A percentile compares a stretch with the other conserved stretches of the same genome.
phyloP scores from a whole-genome alignment of 2,329 filamentous ascomycete genomes.

The Lecanosticta acicola region DNA sequence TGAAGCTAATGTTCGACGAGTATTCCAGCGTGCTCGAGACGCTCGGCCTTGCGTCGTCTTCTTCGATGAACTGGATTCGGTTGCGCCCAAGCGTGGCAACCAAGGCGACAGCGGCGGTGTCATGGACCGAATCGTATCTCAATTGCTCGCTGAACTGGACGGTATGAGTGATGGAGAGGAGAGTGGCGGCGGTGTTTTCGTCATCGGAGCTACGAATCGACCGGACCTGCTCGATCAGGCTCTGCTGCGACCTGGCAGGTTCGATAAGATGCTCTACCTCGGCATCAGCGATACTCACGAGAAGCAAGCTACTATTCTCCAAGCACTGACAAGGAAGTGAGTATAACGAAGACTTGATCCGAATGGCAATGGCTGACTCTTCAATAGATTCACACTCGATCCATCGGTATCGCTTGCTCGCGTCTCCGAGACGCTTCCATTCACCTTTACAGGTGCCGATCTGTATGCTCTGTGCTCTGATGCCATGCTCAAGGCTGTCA shows the following conservation, averaged over 20 bases:
- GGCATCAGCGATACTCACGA: conserved; percentile 95
- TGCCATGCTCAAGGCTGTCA: conserved; percentile 98
- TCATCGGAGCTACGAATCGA: conserved; percentile 92
- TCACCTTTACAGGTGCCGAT: conserved; percentile 96
- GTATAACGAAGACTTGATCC: conserved; percentile 38
- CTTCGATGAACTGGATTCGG: conserved; percentile 88
- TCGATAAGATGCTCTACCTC: conserved; percentile 98
- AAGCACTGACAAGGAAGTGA: conserved; percentile 89
- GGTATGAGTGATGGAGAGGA: conserved; percentile 95
- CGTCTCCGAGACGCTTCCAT: conserved; percentile 73
- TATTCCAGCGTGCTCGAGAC: conserved; percentile 81
- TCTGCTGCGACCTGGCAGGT: conserved; percentile 78
- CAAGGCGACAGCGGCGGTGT: conserved; percentile 96
- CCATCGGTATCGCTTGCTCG: conserved; percentile 68
- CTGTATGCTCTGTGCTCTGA: conserved; percentile 96
- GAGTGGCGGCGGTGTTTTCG: conserved; percentile 77
- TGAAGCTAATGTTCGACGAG: conserved; percentile 82
- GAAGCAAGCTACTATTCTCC: conserved; percentile 89
- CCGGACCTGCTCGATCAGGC: conserved; percentile 91
- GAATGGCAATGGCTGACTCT: no score
- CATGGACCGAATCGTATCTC: conserved; percentile 95
- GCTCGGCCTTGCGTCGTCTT: conserved; percentile 85
- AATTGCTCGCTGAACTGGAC: conserved; percentile 89
- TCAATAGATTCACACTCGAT: conserved; percentile 70
- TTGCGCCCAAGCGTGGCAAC: conserved; percentile 93